phyloP scores from a whole-genome alignment of 2,329 filamentous ascomycete species.

The Paecilomyces fulvus region DNA sequence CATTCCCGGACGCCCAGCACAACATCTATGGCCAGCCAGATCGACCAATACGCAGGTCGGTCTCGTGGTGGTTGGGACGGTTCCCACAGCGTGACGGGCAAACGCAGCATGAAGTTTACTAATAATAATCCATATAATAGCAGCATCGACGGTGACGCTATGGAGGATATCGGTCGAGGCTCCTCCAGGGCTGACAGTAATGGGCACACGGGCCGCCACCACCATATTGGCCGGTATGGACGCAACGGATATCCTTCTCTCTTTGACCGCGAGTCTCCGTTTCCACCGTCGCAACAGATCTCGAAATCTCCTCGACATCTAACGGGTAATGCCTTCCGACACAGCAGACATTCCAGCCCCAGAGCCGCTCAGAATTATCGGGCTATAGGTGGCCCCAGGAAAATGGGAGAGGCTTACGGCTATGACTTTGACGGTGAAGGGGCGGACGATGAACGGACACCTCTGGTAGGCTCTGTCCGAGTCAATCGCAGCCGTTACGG shows the following conservation, averaged over 20 bases:
- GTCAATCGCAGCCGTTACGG: slow-evolving; percentile 50
- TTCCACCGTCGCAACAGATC: slow-evolving; percentile 51
- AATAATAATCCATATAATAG: slow-evolving; percentile 61
- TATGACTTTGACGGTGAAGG: slow-evolving; percentile 79
- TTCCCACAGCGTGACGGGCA: slow-evolving; percentile 57
- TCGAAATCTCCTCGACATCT: slow-evolving; percentile 53
- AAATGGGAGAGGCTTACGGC: slow-evolving; percentile 54
- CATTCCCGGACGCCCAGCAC: slow-evolving; percentile 93
- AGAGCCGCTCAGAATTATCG: slow-evolving; percentile 45
- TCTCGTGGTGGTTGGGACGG: slow-evolving; percentile 62
- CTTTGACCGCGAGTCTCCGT: slow-evolving; percentile 70
- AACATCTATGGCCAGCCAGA: slow-evolving; percentile 58
- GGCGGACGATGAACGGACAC: slow-evolving; percentile 81
- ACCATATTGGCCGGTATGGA: slow-evolving; percentile 72
- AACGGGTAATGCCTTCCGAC: slow-evolving; percentile 47
- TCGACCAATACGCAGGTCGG: slow-evolving; percentile 38
- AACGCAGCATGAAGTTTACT: slow-evolving; percentile 95
- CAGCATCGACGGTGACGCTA: slow-evolving; percentile 55
- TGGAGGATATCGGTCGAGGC: slow-evolving; percentile 56
- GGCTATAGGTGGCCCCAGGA: slow-evolving; percentile 40
- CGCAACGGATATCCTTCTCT: slow-evolving; percentile 62
- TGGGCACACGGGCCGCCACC: slow-evolving; percentile 59
- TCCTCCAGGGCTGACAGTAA: slow-evolving; percentile 52
- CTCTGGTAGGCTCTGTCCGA: slow-evolving; percentile 58
- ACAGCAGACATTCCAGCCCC: slow-evolving; percentile 63